Base-by-base conservation (phyloP, 805 yeast genomes). In the Starmerella roubikii region DNA sequence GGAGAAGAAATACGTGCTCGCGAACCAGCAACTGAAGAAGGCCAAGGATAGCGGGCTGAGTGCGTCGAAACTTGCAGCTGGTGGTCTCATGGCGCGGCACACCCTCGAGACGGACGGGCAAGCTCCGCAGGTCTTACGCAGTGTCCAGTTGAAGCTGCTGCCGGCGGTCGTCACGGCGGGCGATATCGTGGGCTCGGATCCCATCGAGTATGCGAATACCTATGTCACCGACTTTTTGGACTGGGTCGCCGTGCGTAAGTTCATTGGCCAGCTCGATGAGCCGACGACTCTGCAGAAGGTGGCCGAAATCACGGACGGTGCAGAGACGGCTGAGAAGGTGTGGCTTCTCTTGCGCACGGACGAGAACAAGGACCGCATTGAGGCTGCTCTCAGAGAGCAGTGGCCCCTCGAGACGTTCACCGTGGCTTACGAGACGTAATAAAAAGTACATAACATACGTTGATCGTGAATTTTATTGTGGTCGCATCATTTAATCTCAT, bases 1-100 rank as follows among this genome's bases (percentile, higher is more conserved):
- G 2, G 69, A 68, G 44, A 61, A 64, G 34, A 71, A 71, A 55
- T 70, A 68, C 46, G 66, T 71, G 23, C 59, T 72, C 46, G 74
- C 76, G 6, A 55, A 67, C 34, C 75, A 68, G 50, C 66, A 72
- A 1, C 51, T 70, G 39, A 64, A 63, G 40, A 66, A 59, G 49
- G 67, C 71, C 54, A 61, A 59, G 46, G 58, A 57, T 34, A 51
- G 61, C 20, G 67, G 63, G 4, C 55, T 56, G 6, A 23, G 49
- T 6, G 40, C 35, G 3, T 46, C 52, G 22, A 48, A 53, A 51
- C 24, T 58, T 17, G 48, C 48, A 2, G 39, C 58, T 6, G 56
- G 55, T 42, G 64, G 64, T 3, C 51, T 58, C 15, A 51, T 57
- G 35, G 57, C 67, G 33, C 50, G 59, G 19, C 42, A 55, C 23